Conservation (phyloP, 2,329 filamentous ascomycete genomes). For the Aspergillus calidoustus region DNA sequence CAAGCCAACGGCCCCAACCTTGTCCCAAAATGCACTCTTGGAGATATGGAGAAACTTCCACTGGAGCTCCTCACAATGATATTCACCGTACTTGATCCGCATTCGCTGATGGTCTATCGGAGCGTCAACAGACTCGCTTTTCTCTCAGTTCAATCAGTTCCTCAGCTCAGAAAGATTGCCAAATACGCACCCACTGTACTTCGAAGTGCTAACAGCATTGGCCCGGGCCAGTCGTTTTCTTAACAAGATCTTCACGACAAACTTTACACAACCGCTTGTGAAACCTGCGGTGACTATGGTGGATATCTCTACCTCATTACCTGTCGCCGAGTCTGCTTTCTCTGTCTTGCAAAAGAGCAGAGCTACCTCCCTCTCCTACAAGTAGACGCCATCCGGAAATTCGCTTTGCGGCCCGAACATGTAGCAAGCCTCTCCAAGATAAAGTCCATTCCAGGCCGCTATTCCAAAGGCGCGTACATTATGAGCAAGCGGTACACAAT, state of each 20-base stretch:
- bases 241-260: background rate
- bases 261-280: background rate
- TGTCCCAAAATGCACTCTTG: background rate
- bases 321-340: background rate
- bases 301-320: background rate
- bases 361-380: background rate
- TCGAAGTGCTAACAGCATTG: background rate
- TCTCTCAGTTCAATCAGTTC: background rate
- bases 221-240: background rate
- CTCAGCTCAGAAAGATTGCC: background rate
- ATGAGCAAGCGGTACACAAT: background rate
- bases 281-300: background rate
- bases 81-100: background rate
- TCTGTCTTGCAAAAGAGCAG: background rate
- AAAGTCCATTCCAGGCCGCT: background rate
- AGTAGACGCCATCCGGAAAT: background rate
- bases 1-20: background rate
- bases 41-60: background rate
- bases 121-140: background rate
- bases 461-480: background rate
- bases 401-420: background rate
- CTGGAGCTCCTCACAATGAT: background rate
- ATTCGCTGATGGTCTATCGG: background rate
- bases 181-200: background rate
- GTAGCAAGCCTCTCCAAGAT: background rate